Evolutionary conservation across 768 basidiomycete genomes (phyloP).

Genomic region (Piloderma croceum): DNA sequence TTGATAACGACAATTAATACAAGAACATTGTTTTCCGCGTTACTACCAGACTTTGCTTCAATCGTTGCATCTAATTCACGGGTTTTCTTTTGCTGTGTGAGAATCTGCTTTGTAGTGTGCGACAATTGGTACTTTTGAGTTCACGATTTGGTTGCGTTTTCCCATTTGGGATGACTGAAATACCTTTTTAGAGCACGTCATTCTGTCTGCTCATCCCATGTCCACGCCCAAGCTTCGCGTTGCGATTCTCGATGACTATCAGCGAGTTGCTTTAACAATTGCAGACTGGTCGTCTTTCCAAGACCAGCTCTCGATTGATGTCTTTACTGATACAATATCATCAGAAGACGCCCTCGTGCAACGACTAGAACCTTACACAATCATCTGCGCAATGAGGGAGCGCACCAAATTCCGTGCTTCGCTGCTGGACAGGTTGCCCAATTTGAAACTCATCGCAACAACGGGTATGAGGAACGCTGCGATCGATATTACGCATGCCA

Average conservation of each 20-base stretch:
- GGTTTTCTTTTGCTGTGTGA: constrained; percentile 1
- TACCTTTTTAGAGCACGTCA: too few relatives aligned
- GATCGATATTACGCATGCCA: constrained; percentile 45
- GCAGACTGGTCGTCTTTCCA: constrained; percentile 51
- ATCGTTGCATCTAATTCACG: not conserved
- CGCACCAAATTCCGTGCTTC: constrained; percentile 50
- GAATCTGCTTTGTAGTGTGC: too few relatives aligned
- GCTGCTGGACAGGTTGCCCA: constrained; percentile 50
- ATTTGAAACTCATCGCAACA: constrained; percentile 54
- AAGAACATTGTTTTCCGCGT: not conserved
- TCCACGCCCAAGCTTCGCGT: constrained; percentile 31
- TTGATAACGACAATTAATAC: constrained; percentile 57
- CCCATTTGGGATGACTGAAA: too few relatives aligned
- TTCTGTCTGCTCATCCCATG: too few relatives aligned
- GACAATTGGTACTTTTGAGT: too few relatives aligned
- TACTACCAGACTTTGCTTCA: not conserved
- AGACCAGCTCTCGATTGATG: constrained; percentile 34
- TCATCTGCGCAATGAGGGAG: constrained; percentile 65
- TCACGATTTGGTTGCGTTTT: too few relatives aligned
- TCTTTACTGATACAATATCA: constrained; percentile 47
- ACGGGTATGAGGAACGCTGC: constrained; percentile 46
- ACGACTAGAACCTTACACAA: constrained; percentile 45
- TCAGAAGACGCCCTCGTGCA: constrained; percentile 46
- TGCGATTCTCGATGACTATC: constrained; percentile 61
- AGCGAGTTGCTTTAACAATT: constrained; percentile 41